Conservation (phyloP, 2,329 filamentous ascomycete species). For the Mycosphaerelloides madeirae region DNA sequence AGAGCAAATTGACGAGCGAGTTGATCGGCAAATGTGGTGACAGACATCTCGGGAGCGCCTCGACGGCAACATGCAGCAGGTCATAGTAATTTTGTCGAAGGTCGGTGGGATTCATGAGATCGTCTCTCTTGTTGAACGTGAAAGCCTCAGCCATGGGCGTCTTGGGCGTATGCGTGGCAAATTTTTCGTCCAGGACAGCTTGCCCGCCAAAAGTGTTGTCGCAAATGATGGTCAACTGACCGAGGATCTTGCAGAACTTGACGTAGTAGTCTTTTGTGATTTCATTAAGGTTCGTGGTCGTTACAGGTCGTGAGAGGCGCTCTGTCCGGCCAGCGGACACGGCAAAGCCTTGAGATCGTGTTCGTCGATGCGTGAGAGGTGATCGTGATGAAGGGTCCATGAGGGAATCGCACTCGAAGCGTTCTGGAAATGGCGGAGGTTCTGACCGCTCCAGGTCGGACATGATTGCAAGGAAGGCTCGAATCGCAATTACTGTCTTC, state of each 20-base stretch:
- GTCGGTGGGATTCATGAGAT: slow-evolving; percentile 66
- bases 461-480: slow-evolving; percentile 89
- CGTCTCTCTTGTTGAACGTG: slow-evolving; percentile 80
- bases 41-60: slow-evolving; percentile 89
- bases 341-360: slow-evolving; percentile 33
- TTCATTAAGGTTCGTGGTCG: slow-evolving; percentile 62
- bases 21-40: slow-evolving; percentile 90
- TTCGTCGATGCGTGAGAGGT: slow-evolving; percentile 32
- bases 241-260: slow-evolving; percentile 89
- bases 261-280: slow-evolving; percentile 78
- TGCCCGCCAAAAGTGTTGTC: slow-evolving; percentile 97
- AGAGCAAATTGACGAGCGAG: slow-evolving; percentile 86
- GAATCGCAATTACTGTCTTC: slow-evolving; percentile 93
- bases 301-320: slow-evolving; percentile 60
- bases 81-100: slow-evolving; percentile 95
- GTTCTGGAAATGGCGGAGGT: slow-evolving; percentile 77
- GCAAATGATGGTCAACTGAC: slow-evolving; percentile 92
- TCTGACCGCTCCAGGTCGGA: slow-evolving; percentile 84
- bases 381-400: slow-evolving; percentile 36
- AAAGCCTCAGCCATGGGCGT: slow-evolving; percentile 94
- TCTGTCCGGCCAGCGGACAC: slow-evolving; percentile 53
- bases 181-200: slow-evolving; percentile 91
- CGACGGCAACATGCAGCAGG: slow-evolving; percentile 87
- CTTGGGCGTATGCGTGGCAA: slow-evolving; percentile 79
- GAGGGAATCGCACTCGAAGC: slow-evolving; percentile 48